Percentiles rank a stretch among this genome's conserved stretches.
These are phyloP conservation scores for Boletus reticulatus DNA, from an alignment of 768 basidiomycete genomes.

Conservation along the genomic window DNA sequence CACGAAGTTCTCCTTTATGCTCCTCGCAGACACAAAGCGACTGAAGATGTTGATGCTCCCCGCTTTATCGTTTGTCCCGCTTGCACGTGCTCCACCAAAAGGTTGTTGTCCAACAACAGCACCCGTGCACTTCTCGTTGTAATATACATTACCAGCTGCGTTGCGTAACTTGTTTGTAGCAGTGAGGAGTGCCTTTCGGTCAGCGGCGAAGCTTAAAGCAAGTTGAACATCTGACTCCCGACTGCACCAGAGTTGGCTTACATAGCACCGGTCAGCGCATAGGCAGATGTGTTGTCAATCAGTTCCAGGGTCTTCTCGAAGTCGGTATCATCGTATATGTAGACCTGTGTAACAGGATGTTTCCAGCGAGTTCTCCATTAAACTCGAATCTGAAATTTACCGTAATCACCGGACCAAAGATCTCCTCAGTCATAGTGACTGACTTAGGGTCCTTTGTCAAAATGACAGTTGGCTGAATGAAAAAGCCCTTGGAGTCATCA, in stretches of 20 bases:
- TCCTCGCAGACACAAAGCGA: constrained; percentile 84
- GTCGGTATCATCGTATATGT: constrained; percentile 83
- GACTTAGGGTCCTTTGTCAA: constrained; percentile 87
- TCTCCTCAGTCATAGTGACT: constrained; percentile 90
- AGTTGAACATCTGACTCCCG: constrained; percentile 8
- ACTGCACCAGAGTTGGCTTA: constrained; percentile 37
- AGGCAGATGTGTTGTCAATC: constrained; percentile 81
- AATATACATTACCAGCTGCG: constrained; percentile 95
- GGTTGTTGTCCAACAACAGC: constrained; percentile 99
- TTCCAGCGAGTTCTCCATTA: neutral
- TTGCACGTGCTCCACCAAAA: constrained; percentile 90
- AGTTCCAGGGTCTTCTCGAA: constrained; percentile 86
- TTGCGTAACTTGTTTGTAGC: constrained; percentile 85
- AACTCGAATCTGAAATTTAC: constrained; percentile 38
- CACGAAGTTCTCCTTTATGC: constrained; percentile 97
- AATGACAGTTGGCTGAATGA: constrained; percentile 92
- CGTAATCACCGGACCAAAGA: constrained; percentile 95
- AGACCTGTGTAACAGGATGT: constrained; percentile 50
- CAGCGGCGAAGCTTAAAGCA: constrained; percentile 67
- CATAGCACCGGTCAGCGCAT: constrained; percentile 96
- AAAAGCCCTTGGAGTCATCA: constrained; percentile 91
- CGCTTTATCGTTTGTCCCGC: constrained; percentile 98
- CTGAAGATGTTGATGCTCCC: constrained; percentile 77
- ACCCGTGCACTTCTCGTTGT: constrained; percentile 97
- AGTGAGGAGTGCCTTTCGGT: constrained; percentile 74